These are phyloP conservation scores for Tulasnella sp. DNA, from an alignment of 768 basidiomycete genomes.

Conservation along the genomic window DNA sequence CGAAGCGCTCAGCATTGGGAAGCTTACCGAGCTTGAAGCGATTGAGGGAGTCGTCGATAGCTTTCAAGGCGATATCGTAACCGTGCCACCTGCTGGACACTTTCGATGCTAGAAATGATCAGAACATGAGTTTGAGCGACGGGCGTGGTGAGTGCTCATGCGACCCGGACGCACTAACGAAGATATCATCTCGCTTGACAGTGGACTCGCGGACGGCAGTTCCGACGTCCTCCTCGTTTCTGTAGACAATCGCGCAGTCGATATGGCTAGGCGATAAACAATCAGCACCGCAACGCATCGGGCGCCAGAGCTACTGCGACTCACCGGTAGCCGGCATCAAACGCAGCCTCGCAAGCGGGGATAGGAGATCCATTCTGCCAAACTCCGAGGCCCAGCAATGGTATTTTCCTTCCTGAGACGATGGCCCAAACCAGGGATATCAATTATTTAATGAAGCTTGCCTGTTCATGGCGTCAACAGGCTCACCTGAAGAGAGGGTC, in stretches of 20 bases:
- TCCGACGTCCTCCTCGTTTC: slow-evolving; percentile 26
- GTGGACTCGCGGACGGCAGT: slow-evolving; percentile 32
- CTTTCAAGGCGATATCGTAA: slow-evolving; percentile 47
- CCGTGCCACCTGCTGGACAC: slow-evolving; percentile 46
- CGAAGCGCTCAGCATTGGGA: neutral
- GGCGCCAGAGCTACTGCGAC: neutral
- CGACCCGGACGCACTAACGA: slow-evolving; percentile 52
- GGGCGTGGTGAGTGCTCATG: no score
- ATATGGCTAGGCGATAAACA: slow-evolving; percentile 42
- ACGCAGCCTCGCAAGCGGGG: slow-evolving; percentile 47
- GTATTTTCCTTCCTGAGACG: slow-evolving; percentile 43
- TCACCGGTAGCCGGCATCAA: slow-evolving; percentile 53
- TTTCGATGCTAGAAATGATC: slow-evolving; percentile 48
- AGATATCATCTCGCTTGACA: slow-evolving; percentile 45
- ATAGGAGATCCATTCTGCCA: slow-evolving; percentile 52
- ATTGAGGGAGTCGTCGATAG: slow-evolving; percentile 50
- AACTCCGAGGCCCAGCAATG: slow-evolving; percentile 57
- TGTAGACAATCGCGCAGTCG: slow-evolving; percentile 61
- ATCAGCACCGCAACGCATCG: neutral
- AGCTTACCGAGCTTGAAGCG: slow-evolving; percentile 46
- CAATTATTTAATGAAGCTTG: neutral
- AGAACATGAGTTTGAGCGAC: no score
- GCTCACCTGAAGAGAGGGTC: neutral
- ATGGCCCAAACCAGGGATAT: neutral
- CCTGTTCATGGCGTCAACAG: neutral